Conservation (phyloP, 2,329 filamentous ascomycete species). For the Rosellinia necatrix region DNA sequence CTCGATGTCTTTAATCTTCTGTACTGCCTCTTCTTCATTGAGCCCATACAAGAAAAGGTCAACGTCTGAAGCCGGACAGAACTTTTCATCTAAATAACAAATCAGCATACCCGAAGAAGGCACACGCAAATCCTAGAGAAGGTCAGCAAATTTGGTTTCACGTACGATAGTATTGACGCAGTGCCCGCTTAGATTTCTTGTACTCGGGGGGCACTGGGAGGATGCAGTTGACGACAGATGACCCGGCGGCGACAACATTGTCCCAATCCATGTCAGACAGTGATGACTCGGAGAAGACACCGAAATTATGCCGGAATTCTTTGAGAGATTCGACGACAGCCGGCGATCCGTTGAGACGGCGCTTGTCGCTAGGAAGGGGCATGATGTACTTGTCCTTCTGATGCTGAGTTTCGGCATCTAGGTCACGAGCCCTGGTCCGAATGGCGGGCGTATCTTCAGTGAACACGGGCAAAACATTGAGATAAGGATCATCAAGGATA, state of each 20-base stretch:
- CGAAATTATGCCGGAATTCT: conserved; percentile 80
- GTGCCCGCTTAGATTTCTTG: conserved; percentile 63
- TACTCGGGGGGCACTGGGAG: conserved; percentile 70
- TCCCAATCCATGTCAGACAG: conserved; percentile 78
- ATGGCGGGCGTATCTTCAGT: conserved; percentile 59
- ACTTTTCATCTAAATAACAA: conserved; percentile 31
- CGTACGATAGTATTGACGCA: conserved; percentile 79
- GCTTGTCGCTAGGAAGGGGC: conserved; percentile 64
- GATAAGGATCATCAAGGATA: conserved; percentile 57
- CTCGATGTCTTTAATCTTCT: conserved; percentile 86
- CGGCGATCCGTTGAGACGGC: conserved; percentile 64
- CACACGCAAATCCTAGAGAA: too few species aligned
- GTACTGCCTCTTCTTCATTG: conserved; percentile 74
- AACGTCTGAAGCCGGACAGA: conserved; percentile 76
- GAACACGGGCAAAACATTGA: conserved; percentile 72
- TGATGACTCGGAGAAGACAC: conserved; percentile 79
- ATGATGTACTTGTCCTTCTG: conserved; percentile 72
- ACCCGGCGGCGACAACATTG: conserved; percentile 82
- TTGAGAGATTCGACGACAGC: conserved; percentile 70
- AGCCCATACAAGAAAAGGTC: conserved; percentile 85
- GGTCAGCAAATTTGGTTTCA: conserved; percentile 41
- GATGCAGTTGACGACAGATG: conserved; percentile 78
- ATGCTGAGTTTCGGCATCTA: conserved; percentile 60
- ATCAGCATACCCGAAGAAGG: conserved; percentile 3
- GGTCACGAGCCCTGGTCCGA: conserved; percentile 65